A percentile compares a stretch with the other conserved stretches of the same genome.
These are phyloP conservation scores for Alisma plantagoaquatica DNA, from an alignment of 106 monocot species.

Conservation along the genomic window DNA sequence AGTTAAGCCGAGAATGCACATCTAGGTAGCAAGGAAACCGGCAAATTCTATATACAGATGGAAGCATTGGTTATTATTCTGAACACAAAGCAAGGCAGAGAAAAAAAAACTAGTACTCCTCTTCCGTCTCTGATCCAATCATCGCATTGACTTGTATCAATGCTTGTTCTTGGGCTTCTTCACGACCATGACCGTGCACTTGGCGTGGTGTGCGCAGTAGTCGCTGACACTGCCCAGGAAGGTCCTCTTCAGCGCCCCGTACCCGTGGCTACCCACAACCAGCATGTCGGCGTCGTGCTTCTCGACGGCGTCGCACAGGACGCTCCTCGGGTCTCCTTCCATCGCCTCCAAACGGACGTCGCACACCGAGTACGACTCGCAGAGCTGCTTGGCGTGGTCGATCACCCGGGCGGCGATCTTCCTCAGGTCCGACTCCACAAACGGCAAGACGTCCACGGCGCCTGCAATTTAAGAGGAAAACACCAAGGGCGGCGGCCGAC, in stretches of 20 bases:
- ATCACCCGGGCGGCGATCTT: conserved; percentile 5
- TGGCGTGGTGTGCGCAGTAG: conserved; percentile 5
- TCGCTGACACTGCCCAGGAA: conserved; percentile 13
- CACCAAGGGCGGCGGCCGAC: too few relatives aligned
- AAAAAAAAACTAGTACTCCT: too few relatives aligned
- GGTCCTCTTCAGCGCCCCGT: conserved; percentile 64
- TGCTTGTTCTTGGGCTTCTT: conserved; percentile 12
- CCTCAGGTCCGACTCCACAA: conserved; percentile 6
- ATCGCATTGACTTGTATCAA: too few relatives aligned
- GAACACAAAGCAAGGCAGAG: too few relatives aligned
- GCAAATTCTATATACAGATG: too few relatives aligned
- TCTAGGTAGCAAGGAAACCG: too few relatives aligned
- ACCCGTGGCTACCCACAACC: conserved; percentile 80
- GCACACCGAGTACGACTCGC: conserved; percentile 1
- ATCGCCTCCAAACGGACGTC: conserved; percentile 28
- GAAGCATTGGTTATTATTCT: too few relatives aligned
- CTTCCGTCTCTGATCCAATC: too few relatives aligned
- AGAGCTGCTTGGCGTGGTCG: conserved; percentile 8
- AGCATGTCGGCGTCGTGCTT: conserved; percentile 52
- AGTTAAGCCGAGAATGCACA: too few relatives aligned
- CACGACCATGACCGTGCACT: conserved; percentile 9
- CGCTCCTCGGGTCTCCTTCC: conserved; percentile 71
- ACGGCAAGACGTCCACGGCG: conserved; percentile 6
- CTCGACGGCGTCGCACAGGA: conserved; percentile 67
- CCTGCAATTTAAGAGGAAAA: neutral